These are phyloP conservation scores for Skeletonema potamos DNA, from an alignment of 108 stramenopile genomes.

Conservation along the genomic window DNA sequence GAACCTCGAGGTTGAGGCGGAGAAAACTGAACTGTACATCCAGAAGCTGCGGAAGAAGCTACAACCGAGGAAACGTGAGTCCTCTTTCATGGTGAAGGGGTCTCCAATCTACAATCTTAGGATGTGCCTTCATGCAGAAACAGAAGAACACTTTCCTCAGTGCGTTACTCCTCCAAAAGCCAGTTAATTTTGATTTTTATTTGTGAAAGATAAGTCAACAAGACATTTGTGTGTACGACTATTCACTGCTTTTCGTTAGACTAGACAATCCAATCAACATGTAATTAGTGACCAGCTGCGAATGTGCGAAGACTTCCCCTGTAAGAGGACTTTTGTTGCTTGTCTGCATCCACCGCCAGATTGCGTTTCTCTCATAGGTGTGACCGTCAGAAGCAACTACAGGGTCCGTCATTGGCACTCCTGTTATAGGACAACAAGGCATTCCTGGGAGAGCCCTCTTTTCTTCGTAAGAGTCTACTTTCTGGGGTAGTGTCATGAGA, in stretches of 20 bases:
- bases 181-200: neutral
- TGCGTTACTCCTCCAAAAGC: neutral
- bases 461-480: neutral
- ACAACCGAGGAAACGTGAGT: neutral
- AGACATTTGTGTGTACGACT: neutral
- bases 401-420: conserved; percentile 88
- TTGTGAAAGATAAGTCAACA: neutral
- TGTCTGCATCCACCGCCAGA: conserved; percentile 80
- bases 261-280: conserved; percentile 30
- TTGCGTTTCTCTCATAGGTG: conserved; percentile 93
- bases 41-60: conserved; percentile 24
- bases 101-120: conserved; percentile 8
- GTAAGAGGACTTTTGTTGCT: conserved; percentile 84
- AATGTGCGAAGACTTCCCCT: conserved; percentile 65
- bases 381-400: conserved; percentile 92
- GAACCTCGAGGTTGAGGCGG: conserved; percentile 11
- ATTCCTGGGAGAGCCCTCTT: conserved; percentile 67
- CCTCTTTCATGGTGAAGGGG: conserved; percentile 14
- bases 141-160: conserved; percentile 33
- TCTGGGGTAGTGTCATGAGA: neutral
- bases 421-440: conserved; percentile 92
- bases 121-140: conserved; percentile 27
- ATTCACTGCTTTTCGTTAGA: neutral
- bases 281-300: conserved; percentile 85
- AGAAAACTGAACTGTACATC: conserved; percentile 21